These are phyloP conservation scores for Arthrobotrys sinensis DNA, from an alignment of 2,329 filamentous ascomycete genomes.

Conservation along the genomic window DNA sequence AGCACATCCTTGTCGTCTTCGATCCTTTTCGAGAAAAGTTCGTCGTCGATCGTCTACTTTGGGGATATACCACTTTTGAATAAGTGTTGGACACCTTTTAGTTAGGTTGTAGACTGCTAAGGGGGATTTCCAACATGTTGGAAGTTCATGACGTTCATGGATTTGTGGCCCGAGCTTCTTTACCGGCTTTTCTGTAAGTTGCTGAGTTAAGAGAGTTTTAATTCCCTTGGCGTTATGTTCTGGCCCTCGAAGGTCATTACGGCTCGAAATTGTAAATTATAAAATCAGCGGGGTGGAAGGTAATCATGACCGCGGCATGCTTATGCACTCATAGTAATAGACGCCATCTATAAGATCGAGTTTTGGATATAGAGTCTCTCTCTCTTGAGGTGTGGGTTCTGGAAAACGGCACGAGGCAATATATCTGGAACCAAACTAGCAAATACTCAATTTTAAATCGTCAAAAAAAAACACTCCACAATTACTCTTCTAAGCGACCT, in stretches of 20 bases:
- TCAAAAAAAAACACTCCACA: conserved; percentile 2
- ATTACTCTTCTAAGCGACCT: background rate
- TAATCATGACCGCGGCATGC: background rate
- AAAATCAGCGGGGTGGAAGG: background rate
- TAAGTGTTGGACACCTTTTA: conserved; percentile 16
- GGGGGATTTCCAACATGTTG: conserved; percentile 4
- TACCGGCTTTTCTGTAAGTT: too few relatives aligned
- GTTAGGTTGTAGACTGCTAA: background rate
- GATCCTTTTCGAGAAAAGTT: background rate
- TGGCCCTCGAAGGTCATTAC: too few relatives aligned
- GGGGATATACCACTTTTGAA: conserved; percentile 8
- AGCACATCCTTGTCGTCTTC: conserved; percentile 5
- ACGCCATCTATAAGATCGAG: background rate
- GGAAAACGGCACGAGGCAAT: background rate
- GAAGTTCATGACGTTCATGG: too few relatives aligned
- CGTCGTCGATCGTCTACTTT: conserved; percentile 3
- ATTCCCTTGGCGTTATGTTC: too few relatives aligned
- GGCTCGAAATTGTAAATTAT: too few relatives aligned
- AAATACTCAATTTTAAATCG: conserved; percentile 5
- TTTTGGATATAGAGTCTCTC: background rate
- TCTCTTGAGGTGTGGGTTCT: background rate
- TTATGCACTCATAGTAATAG: background rate
- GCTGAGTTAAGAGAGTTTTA: too few relatives aligned
- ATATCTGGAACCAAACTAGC: conserved; percentile 8
- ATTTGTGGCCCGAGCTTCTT: too few relatives aligned